phyloP scores from a whole-genome alignment of 768 basidiomycete genomes.

The Lanmaoa rubissima region DNA sequence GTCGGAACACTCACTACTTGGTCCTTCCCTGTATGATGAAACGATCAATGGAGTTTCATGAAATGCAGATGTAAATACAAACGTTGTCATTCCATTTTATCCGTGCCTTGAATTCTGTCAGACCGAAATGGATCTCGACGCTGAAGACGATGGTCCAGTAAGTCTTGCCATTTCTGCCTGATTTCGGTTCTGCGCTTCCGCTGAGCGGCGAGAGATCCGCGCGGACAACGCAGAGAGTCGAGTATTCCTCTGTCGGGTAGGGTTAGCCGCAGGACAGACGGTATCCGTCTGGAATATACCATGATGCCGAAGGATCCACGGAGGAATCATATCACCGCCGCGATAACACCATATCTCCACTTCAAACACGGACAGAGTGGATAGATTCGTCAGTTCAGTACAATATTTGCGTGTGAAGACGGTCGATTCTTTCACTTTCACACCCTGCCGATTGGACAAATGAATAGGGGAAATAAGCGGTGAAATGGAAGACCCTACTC shows the following conservation, averaged over 20 bases:
- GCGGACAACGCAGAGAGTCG: conserved; percentile 74
- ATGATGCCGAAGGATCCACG: conserved; percentile 68
- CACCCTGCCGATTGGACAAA: conserved; percentile 40
- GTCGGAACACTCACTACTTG: conserved; percentile 57
- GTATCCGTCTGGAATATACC: conserved; percentile 15
- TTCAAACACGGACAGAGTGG: conserved; percentile 76
- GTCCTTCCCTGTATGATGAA: conserved; percentile 51
- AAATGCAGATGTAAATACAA: conserved; percentile 23
- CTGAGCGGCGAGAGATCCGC: conserved; percentile 74
- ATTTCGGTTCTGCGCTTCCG: conserved; percentile 67
- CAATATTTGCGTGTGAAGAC: conserved; percentile 82
- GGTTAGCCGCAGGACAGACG: conserved; percentile 1
- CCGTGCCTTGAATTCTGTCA: conserved; percentile 79
- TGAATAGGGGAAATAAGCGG: conserved; percentile 6
- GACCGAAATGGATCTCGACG: conserved; percentile 78
- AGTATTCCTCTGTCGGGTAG: conserved; percentile 54
- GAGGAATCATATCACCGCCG: conserved; percentile 66
- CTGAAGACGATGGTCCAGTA: conserved; percentile 87
- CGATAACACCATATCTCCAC: conserved; percentile 85
- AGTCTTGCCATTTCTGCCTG: conserved; percentile 60
- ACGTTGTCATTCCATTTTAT: conserved; percentile 84
- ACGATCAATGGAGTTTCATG: not conserved
- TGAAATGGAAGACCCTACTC: conserved; percentile 42
- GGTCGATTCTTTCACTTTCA: conserved; percentile 78
- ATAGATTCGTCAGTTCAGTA: conserved; percentile 74